phyloP scores from a whole-genome alignment of 305 asterid genomes.

The Solanum hybrid region DNA sequence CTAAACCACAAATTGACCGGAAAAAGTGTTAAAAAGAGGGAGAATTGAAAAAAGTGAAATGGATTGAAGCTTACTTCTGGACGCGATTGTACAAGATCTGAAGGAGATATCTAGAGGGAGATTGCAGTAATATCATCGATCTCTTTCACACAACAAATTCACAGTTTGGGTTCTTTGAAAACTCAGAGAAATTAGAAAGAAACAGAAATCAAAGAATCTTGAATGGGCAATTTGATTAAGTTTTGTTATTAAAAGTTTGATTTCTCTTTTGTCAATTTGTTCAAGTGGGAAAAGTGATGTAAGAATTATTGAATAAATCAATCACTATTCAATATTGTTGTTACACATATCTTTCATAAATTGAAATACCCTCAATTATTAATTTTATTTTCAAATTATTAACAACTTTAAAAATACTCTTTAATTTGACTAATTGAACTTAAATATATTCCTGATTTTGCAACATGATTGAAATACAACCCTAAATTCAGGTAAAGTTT shows the following conservation, averaged over 20 bases:
- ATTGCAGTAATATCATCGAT: constrained; percentile 73
- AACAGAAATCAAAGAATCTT: background rate
- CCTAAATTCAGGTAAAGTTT: too few relatives aligned
- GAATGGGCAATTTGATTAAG: background rate
- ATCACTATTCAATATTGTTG: background rate
- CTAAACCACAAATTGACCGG: background rate
- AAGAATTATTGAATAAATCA: background rate
- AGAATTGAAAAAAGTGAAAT: background rate
- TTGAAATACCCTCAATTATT: too few relatives aligned
- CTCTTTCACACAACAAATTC: constrained; percentile 1
- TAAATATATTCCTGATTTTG: too few relatives aligned
- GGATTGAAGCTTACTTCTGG: constrained; percentile 38
- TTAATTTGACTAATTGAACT: too few relatives aligned
- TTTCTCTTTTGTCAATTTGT: background rate
- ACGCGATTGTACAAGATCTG: constrained; percentile 80
- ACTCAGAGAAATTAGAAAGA: background rate
- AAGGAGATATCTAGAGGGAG: constrained; percentile 78
- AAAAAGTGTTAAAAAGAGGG: background rate
- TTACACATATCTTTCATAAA: background rate
- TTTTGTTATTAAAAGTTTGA: background rate
- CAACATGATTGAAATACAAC: too few relatives aligned
- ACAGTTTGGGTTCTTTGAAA: background rate
- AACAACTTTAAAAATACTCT: too few relatives aligned
- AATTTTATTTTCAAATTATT: too few relatives aligned
- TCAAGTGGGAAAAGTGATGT: background rate